phyloP scores from a whole-genome alignment of 108 stramenopile genomes.

The Stephanodiscus minutulus region DNA sequence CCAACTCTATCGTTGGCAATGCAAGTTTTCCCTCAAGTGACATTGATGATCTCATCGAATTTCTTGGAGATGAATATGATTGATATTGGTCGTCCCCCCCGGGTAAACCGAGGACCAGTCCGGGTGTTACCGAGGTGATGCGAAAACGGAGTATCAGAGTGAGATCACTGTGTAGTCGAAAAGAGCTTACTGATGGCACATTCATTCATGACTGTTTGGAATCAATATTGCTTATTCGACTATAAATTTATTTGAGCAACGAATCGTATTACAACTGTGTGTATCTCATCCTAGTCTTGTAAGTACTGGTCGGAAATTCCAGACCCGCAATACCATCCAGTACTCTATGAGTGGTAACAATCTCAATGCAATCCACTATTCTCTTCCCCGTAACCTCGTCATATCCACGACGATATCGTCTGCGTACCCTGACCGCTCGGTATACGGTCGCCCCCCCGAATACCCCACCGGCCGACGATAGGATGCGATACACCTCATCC shows the following conservation, averaged over 20 bases:
- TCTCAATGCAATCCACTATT: constrained; percentile 73
- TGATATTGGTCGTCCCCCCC: too few relatives aligned
- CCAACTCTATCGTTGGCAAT: too few relatives aligned
- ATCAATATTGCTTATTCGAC: too few relatives aligned
- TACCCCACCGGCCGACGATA: constrained; percentile 38
- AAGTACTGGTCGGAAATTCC: constrained; percentile 66
- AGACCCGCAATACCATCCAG: constrained; percentile 73
- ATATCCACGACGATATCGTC: constrained; percentile 54
- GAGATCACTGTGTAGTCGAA: background rate
- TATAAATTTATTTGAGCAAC: background rate
- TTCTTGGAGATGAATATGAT: background rate
- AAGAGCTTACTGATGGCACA: background rate
- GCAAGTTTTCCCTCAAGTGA: background rate
- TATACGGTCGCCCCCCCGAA: constrained; percentile 20
- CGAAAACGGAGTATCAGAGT: background rate
- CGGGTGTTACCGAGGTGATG: background rate
- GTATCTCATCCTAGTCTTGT: constrained; percentile 38
- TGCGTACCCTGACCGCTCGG: constrained; percentile 51
- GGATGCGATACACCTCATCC: constrained; percentile 52
- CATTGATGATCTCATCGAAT: background rate
- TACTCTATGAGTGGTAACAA: constrained; percentile 66
- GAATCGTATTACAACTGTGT: constrained; percentile 22
- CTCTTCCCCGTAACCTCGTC: constrained; percentile 53
- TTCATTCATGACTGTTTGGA: background rate
- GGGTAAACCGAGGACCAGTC: too few relatives aligned